These are phyloP conservation scores for Keithomyces neogunnii DNA, from an alignment of 2,329 filamentous ascomycete genomes.

Conservation along the genomic window DNA sequence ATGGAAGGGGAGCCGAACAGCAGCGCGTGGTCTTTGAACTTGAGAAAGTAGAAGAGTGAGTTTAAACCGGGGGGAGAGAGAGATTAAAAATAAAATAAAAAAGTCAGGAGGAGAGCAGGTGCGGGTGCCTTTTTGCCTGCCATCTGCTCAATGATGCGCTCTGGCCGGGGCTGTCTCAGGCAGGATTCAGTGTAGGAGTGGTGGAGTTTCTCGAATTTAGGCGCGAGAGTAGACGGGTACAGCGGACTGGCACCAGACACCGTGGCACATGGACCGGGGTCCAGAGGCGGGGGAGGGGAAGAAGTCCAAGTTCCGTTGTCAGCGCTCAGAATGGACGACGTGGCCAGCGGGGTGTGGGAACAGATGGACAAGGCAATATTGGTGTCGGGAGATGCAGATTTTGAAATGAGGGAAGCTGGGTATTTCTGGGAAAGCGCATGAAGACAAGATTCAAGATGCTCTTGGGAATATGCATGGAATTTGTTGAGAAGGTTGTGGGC, in stretches of 20 bases:
- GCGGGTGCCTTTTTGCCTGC: neutral
- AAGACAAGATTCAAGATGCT: no score
- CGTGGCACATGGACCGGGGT: neutral
- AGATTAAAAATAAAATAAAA: no score
- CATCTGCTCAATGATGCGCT: no score
- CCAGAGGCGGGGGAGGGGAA: neutral
- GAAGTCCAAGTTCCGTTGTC: neutral
- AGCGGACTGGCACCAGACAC: no score
- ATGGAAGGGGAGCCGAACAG: neutral
- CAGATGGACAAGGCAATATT: neutral
- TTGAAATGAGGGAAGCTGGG: neutral
- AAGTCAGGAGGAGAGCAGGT: neutral
- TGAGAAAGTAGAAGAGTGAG: neutral
- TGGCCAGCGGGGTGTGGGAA: neutral
- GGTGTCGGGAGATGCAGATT: neutral
- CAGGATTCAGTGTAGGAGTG: neutral
- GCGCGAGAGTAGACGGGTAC: neutral
- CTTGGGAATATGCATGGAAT: neutral
- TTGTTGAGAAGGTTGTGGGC: neutral
- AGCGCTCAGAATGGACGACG: no score
- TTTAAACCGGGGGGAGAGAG: no score
- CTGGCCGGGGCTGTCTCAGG: neutral
- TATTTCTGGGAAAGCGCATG: neutral
- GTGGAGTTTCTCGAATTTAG: neutral
- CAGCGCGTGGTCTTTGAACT: neutral